phyloP scores from a whole-genome alignment of 2,329 filamentous ascomycete species.

The Pseudonectria foliicola region DNA sequence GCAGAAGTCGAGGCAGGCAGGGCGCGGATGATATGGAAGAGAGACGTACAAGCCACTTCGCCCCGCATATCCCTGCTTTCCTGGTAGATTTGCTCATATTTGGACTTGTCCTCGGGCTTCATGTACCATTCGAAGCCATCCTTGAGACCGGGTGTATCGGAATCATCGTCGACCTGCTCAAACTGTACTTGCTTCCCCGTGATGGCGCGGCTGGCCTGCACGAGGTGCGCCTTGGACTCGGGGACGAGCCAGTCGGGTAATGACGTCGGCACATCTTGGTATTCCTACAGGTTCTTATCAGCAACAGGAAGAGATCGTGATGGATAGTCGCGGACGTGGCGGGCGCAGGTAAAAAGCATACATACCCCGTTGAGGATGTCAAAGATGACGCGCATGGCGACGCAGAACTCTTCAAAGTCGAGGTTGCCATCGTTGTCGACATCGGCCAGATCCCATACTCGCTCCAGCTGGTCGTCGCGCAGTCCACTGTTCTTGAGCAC shows the following conservation, averaged over 20 bases:
- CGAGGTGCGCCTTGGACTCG: conserved; percentile 86
- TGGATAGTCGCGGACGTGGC: no score
- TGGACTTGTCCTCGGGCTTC: conserved; percentile 80
- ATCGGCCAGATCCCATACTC: conserved; percentile 94
- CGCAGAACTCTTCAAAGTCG: conserved; percentile 99
- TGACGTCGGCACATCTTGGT: conserved; percentile 73
- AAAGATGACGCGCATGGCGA: conserved; percentile 97
- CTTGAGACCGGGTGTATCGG: conserved; percentile 76
- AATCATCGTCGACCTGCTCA: conserved; percentile 76
- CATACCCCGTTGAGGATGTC: conserved; percentile 88
- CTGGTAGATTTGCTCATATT: conserved; percentile 96
- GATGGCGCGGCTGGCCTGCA: conserved; percentile 74
- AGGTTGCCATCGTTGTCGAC: conserved; percentile 96
- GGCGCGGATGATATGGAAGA: background rate
- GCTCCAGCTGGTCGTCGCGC: conserved; percentile 75
- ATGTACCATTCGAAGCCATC: conserved; percentile 99
- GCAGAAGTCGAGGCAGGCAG: conserved; percentile 3
- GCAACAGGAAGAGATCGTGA: no score
- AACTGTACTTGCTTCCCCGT: conserved; percentile 75
- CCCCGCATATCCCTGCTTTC: conserved; percentile 84
- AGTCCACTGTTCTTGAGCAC: conserved; percentile 58
- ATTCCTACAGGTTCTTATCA: conserved; percentile 54
- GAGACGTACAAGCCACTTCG: conserved; percentile 64
- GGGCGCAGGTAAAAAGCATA: conserved; percentile 1
- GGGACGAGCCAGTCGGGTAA: conserved; percentile 96